phyloP scores from a whole-genome alignment of 2,329 filamentous ascomycete genomes.

The Colletotrichum sp. region DNA sequence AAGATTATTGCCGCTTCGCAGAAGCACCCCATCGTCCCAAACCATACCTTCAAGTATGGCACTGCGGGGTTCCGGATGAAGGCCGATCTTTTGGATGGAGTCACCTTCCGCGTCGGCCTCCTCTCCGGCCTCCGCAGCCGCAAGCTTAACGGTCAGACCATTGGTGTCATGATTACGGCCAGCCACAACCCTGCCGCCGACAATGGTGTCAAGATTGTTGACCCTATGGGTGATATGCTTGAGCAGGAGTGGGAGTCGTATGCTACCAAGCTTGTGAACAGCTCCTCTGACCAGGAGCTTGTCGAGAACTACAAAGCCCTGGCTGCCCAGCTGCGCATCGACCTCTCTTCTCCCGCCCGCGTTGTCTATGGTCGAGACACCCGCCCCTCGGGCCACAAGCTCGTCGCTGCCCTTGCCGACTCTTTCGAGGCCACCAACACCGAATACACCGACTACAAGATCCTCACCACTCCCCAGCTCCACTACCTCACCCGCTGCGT shows the following conservation, averaged over 20 bases:
- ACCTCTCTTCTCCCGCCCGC: conserved; percentile 71
- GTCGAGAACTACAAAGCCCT: conserved; percentile 78
- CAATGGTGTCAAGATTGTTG: conserved; percentile 95
- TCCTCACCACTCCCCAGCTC: conserved; percentile 95
- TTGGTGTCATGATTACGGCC: conserved; percentile 96
- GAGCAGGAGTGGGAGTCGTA: conserved; percentile 94
- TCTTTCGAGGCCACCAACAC: conserved; percentile 78
- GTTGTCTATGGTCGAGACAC: conserved; percentile 94
- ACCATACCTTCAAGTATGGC: conserved; percentile 66
- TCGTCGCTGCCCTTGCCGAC: conserved; percentile 80
- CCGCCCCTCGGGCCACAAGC: conserved; percentile 84
- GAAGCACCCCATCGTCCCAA: conserved; percentile 64
- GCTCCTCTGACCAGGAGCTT: conserved; percentile 75
- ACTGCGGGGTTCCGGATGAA: conserved; percentile 74
- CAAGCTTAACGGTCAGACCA: conserved; percentile 87
- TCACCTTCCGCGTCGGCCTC: conserved; percentile 91
- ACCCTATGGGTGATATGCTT: conserved; percentile 97
- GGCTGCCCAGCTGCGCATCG: conserved; percentile 77
- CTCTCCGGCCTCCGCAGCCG: conserved; percentile 88
- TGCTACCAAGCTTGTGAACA: conserved; percentile 90
- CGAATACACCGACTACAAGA: conserved; percentile 83
- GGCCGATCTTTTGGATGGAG: conserved; percentile 83
- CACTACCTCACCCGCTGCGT: conserved; percentile 95
- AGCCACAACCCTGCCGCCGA: conserved; percentile 90
- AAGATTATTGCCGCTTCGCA: conserved; percentile 65